phyloP scores from a whole-genome alignment of 1,139 yeast species.

The Geotrichum candidum region DNA sequence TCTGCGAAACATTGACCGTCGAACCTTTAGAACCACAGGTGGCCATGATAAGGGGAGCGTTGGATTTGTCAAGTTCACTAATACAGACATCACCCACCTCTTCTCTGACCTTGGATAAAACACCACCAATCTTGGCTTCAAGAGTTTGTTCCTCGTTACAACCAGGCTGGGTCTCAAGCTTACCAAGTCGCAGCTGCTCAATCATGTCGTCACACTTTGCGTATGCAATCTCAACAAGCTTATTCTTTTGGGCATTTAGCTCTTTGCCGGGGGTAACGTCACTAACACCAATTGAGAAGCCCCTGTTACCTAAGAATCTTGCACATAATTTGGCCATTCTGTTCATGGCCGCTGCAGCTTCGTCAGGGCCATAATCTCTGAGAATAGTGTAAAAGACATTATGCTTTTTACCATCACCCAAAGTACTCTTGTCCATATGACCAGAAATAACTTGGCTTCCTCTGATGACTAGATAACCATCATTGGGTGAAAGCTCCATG shows the following conservation, averaged over 20 bases:
- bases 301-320: constrained; percentile 86
- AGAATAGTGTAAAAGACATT: constrained; percentile 92
- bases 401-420: constrained; percentile 97
- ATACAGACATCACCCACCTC: constrained; percentile 98
- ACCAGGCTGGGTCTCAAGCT: constrained; percentile 97
- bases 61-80: constrained; percentile 77
- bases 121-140: constrained; percentile 95
- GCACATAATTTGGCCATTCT: constrained; percentile 98
- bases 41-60: constrained; percentile 98
- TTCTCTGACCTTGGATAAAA: constrained; percentile 93
- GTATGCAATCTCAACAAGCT: constrained; percentile 87
- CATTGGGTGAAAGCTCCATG: constrained; percentile 95
- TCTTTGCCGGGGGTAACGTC: constrained; percentile 93
- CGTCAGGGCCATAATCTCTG: constrained; percentile 92
- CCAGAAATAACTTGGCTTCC: constrained; percentile 89
- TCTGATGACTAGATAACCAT: constrained; percentile 85
- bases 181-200: constrained; percentile 71
- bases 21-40: constrained; percentile 99
- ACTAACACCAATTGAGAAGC: constrained; percentile 93
- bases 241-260: constrained; percentile 72
- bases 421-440: constrained; percentile 91
- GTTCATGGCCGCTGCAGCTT: constrained; percentile 95
- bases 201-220: constrained; percentile 88
- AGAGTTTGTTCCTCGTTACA: constrained; percentile 97
- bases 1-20: constrained; percentile 93